These are phyloP conservation scores for Beauveria bassiana DNA, from an alignment of 2,329 filamentous ascomycete genomes.

Conservation along the genomic window DNA sequence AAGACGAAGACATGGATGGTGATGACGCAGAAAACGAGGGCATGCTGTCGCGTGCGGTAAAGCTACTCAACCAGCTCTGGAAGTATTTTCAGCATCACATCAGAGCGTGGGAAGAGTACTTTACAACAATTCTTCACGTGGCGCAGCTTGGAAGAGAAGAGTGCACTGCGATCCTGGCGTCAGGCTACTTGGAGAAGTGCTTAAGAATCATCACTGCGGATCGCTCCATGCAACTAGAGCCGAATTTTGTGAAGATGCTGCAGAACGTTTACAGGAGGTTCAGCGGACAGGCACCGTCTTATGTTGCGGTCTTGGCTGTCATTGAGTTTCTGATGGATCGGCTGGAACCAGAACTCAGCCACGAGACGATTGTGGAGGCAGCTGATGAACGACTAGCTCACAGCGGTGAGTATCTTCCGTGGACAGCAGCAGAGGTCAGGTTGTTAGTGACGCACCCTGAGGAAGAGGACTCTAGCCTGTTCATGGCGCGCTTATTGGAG, in stretches of 20 bases:
- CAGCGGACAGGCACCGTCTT: slow-evolving; percentile 44
- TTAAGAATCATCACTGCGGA: slow-evolving; percentile 57
- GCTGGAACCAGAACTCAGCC: slow-evolving; percentile 31
- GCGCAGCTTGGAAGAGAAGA: slow-evolving; percentile 53
- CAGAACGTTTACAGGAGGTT: slow-evolving; percentile 42
- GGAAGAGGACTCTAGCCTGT: slow-evolving; percentile 35
- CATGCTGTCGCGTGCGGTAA: slow-evolving; percentile 32
- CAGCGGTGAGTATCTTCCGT: slow-evolving; percentile 30
- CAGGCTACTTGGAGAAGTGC: slow-evolving; percentile 51
- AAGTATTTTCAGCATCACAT: slow-evolving; percentile 51
- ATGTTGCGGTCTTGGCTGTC: slow-evolving; percentile 44
- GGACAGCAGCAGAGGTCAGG: slow-evolving; percentile 39
- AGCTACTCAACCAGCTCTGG: slow-evolving; percentile 51
- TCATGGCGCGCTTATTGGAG: slow-evolving; percentile 58
- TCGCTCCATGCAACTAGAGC: slow-evolving; percentile 38
- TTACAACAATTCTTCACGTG: slow-evolving; percentile 61
- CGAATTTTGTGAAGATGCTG: slow-evolving; percentile 50
- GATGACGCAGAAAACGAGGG: slow-evolving; percentile 2
- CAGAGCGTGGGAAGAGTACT: slow-evolving; percentile 70
- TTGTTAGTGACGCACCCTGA: slow-evolving; percentile 34
- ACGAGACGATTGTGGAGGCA: slow-evolving; percentile 30
- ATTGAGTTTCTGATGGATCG: slow-evolving; percentile 36
- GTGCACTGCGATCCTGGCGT: slow-evolving; percentile 49
- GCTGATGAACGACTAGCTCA: slow-evolving; percentile 31
- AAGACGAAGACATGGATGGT: slow-evolving; percentile 5